Evolutionary conservation across 495 filamentous ascomycete species (phyloP), one percentile per base, ranked within the genome.

Genomic region (Chaetomium fimeti): DNA sequence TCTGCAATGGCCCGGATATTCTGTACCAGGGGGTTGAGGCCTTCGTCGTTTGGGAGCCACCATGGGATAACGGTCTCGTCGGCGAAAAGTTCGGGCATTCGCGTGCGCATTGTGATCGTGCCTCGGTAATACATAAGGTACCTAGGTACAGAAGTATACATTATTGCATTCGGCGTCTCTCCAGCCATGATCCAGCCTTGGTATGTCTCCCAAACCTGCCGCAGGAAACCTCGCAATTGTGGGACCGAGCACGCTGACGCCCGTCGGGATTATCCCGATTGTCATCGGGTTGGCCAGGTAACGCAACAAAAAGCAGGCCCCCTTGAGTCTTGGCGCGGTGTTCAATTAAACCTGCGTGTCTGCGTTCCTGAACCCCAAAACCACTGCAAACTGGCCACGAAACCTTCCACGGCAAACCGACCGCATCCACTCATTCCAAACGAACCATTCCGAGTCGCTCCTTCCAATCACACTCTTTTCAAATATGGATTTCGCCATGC

Each of bases 41-140:
- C 86, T 78, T 92, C 89, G 69, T 92, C 85, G 70, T 92, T 85
- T 3, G 92, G 90, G 25, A 95, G 83, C 92, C 92, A 97, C 91
- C 91, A 96, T 42, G 88, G 82, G 58, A 83, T 80, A 62, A 90
- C 80, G 56, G 86, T 87, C 13, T 85, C 83, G 40, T 88, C 78
- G 66, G 82, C 77, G 82, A 91, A 96, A 38, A 89, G 72, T 38
- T 87, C 83, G 16, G 89, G 84, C 79, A 98, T 87, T 57, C 83
- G 84, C 28, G 77, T 74, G 68, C 93, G 90, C 75, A 93, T 88
- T 49, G 83, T 86, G 36, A 83, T 75, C n/a, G n/a, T n/a, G n/a
- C n/a, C n/a, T n/a, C n/a, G n/a, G n/a, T n/a, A n/a, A n/a, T n/a
- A n/a, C n/a, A n/a, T n/a, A n/a, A n/a, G n/a, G n/a, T n/a, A n/a